Evolutionary conservation across 2,329 filamentous ascomycete species (phyloP).

Genomic region (Paramyrothecium sp.): DNA sequence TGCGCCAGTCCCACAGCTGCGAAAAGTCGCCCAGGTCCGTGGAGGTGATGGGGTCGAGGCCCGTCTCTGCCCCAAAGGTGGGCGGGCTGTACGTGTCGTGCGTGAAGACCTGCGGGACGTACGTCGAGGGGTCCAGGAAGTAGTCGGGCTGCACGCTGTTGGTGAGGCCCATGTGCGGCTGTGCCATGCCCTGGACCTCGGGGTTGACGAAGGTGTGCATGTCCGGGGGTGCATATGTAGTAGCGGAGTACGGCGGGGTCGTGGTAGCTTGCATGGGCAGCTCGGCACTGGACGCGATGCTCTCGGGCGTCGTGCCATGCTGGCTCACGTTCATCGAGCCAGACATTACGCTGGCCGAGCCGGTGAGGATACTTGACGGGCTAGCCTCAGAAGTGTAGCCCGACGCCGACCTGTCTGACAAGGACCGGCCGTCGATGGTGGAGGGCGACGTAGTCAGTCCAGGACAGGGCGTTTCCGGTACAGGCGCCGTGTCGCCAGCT

Average conservation of each 20-base stretch:
- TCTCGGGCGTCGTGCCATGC: not conserved
- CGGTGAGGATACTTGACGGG: not conserved
- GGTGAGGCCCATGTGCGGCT: not conserved
- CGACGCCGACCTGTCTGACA: not conserved
- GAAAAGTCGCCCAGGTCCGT: conserved; percentile 18
- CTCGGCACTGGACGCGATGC: not conserved
- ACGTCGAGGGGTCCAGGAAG: not conserved
- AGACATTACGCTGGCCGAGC: not conserved
- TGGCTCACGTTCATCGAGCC: not conserved
- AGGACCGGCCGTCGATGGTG: not conserved
- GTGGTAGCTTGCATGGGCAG: not conserved
- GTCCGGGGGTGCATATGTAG: not conserved
- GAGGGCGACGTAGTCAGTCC: not conserved
- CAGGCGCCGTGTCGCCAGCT: not conserved
- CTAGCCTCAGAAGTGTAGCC: not conserved
- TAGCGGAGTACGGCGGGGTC: not conserved
- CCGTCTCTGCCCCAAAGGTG: conserved; percentile 9
- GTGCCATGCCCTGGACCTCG: not conserved
- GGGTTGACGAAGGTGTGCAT: not conserved
- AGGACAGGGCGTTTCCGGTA: not conserved
- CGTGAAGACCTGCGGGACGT: not conserved
- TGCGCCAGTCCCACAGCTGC: conserved; percentile 19
- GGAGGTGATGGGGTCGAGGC: conserved; percentile 15
- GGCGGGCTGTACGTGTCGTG: conserved; percentile 10
- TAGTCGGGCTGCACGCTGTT: not conserved